Evolutionary conservation across 2,329 filamentous ascomycete species (phyloP), one percentile per base, ranked within the genome.

Genomic region (Orbilia ellipsospora): DNA sequence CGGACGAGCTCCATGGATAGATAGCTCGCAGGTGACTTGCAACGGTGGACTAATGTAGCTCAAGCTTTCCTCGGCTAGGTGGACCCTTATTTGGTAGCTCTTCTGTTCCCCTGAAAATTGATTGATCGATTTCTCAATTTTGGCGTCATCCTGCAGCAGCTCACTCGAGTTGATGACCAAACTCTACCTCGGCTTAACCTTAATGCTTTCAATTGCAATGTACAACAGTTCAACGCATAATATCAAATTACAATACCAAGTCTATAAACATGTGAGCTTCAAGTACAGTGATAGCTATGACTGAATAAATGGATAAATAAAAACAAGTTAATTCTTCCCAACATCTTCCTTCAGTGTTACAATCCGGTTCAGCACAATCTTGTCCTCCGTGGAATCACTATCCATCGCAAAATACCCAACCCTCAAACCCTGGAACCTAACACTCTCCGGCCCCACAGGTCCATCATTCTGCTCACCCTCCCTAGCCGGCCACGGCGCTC

Each of bases 401-500:
- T 97, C 94, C 82, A 96, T 85, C 77, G 85, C 89, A 83, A 95
- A 95, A 81, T 96, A 97, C 8, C 90, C 94, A 52, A 94, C 91
- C 26, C 94, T 87, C 86, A 97, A 89, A 1, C 89, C 94, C 85
- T 98, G 94, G 86, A 98, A 98, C 56, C 94, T 87, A 5, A 97
- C 90, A 65, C 87, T 90, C 83, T 92, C 92, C 23, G 88, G 88
- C 0, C 90, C 90, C 10, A 85, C 85, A 78, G 86, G 87, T 10
- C 86, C 87, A 69, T 86, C 84, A 78, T 88, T 86, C 74, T 84
- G 87, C 82, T 93, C 92, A 10, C 91, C 91, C 4, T 88, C 90
- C 52, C 90, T 88, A 82, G 91, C 90, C 1, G 93, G 92, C 93
- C 93, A 96, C 4, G 92, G 93, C 2, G 92, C 92, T 28, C 89